Base-by-base conservation (phyloP, 306 rosid species). In the Medicago lupulina region DNA sequence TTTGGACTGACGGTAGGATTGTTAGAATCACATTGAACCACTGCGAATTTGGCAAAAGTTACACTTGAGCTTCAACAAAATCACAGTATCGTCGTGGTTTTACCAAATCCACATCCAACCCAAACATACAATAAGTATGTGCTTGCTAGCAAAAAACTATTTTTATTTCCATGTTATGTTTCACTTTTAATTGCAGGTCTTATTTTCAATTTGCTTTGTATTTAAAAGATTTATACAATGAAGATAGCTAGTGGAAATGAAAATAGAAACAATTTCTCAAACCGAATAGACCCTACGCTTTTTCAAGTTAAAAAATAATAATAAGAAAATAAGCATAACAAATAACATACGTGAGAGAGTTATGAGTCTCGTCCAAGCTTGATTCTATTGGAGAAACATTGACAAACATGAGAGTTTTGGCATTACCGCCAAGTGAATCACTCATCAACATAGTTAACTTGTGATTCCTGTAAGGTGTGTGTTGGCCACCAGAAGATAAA, bases 371-470 rank as follows among this genome's bases (percentile, higher is more conserved):
- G 4, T 96, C 99, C 84, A 96, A 79, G 88, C 83, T 92, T 78
- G 98, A 85, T 82, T 85, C 97, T 2, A 93, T 88, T 6, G 98
- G 98, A 43, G 99, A 96, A 41, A 92, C 91, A 53, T 96, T 96
- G 39, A 96, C 99, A 39, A 96, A 92, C 99, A 96, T 96, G 4
- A 96, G 96, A 17, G 97, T 96, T 78, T 96, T 96, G 46, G 99
- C 98, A 78, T 96, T 96, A 21, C 97, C 99, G 76, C 98, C 99
- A 6, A 92, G 93, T 16, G 98, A 96, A 81, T 92, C 99, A 79
- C 99, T 96, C 98, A 96, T 96, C 25, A 96, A 79, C 99, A 96
- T 90, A 5, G 99, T 96, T 76, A 96, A 71, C 82, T 92, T 96
- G 80, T 92, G 98, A 81, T 96, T 96, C 85, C 97, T 88, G 14